phyloP scores from a whole-genome alignment of 192 early-diverging fungal species.

The Entomortierella lignicola region DNA sequence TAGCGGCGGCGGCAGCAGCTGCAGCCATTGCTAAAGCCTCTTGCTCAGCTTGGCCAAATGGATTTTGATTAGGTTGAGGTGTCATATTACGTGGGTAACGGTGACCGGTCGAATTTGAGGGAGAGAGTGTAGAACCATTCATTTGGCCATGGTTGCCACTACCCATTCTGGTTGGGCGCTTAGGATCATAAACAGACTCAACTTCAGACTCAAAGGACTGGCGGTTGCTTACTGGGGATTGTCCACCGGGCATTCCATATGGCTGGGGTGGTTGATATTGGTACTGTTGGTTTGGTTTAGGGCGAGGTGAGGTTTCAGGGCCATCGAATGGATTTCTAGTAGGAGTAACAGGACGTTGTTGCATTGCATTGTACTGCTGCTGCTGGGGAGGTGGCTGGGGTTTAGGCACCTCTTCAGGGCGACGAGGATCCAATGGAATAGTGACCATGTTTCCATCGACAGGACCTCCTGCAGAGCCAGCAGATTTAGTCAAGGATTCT shows the following conservation, averaged over 20 bases:
- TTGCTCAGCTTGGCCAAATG: conserved; percentile 14
- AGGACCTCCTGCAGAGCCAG: conserved; percentile 25
- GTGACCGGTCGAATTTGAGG: conserved; percentile 16
- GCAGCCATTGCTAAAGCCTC: conserved; percentile 35
- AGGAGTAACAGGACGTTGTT: conserved; percentile 1
- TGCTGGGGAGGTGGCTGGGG: neutral
- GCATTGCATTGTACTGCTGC: neutral
- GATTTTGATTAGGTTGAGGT: conserved; percentile 24
- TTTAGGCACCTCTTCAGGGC: conserved; percentile 7
- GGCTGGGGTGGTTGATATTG: conserved; percentile 29
- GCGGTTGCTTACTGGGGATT: conserved; percentile 14
- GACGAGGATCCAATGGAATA: conserved; percentile 8
- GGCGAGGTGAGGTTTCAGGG: conserved; percentile 9
- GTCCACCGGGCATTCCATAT: neutral
- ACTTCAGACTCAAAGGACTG: conserved; percentile 35
- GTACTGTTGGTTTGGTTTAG: neutral
- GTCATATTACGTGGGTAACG: conserved; percentile 26
- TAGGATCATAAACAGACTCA: conserved; percentile 37
- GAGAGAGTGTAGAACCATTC: conserved; percentile 1
- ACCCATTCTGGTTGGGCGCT: conserved; percentile 3
- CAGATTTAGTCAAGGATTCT: conserved; percentile 30
- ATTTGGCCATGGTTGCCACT: neutral
- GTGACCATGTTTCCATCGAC: conserved; percentile 8
- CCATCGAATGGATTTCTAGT: conserved; percentile 26
- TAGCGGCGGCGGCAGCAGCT: conserved; percentile 14